A percentile compares a stretch with the other conserved stretches of the same genome.
phyloP scores from a whole-genome alignment of 441 rosid genomes.

The Hura crepitans region DNA sequence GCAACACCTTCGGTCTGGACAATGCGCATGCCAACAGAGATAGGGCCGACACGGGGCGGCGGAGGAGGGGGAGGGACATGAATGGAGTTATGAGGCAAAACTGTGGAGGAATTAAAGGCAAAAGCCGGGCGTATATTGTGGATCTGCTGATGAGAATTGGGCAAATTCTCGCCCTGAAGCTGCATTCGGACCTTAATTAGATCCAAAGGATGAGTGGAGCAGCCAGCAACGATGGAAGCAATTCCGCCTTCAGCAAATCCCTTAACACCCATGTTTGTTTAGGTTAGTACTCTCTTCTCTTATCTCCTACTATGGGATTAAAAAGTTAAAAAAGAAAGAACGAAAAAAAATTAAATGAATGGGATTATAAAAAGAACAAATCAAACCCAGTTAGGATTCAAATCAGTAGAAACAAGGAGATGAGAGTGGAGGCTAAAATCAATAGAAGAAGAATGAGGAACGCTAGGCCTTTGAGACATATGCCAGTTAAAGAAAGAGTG shows the following conservation, averaged over 20 bases:
- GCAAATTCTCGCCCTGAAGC: conserved; percentile 62
- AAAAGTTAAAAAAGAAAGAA: not conserved
- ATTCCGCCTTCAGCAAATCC: conserved; percentile 78
- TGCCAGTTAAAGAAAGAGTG: not conserved
- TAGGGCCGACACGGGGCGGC: conserved; percentile 44
- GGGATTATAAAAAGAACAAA: not conserved
- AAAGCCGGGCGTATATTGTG: conserved; percentile 53
- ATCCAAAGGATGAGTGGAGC: conserved; percentile 82
- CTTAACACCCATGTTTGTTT: conserved; percentile 49
- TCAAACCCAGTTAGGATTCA: conserved; percentile 33
- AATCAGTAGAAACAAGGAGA: conserved; percentile 52
- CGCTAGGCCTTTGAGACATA: conserved; percentile 65
- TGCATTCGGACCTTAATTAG: conserved; percentile 86
- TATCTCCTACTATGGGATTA: not conserved
- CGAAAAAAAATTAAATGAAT: not conserved
- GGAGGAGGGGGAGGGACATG: conserved; percentile 27
- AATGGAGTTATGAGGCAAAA: conserved; percentile 22
- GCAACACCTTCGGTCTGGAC: conserved; percentile 50
- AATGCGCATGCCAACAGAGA: conserved; percentile 56
- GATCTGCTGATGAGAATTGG: conserved; percentile 22
- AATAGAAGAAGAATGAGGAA: conserved; percentile 63
- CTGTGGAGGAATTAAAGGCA: conserved; percentile 36
- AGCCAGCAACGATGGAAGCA: conserved; percentile 79
- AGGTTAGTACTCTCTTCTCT: not conserved
- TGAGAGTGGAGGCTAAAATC: conserved; percentile 58